A percentile compares a stretch with the other conserved stretches of the same genome.
Evolutionary conservation across 176 grass and related monocot species (phyloP).

Genomic region (Tillandsia leiboldiana): DNA sequence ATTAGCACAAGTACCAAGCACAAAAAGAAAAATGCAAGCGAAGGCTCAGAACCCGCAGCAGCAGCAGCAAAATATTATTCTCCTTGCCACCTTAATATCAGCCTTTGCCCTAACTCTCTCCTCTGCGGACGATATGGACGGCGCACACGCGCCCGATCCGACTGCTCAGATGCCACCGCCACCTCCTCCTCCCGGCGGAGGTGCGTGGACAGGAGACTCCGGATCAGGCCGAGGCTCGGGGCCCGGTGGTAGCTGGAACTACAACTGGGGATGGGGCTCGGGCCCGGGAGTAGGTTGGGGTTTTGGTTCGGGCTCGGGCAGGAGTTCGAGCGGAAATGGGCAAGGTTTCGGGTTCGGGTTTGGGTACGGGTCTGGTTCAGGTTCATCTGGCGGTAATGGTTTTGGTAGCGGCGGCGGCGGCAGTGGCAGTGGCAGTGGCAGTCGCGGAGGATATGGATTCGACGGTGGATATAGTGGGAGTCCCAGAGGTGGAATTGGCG

Average conservation of each 20-base stretch:
- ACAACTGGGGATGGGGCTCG: conserved; percentile 57
- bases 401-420: conserved; percentile 19
- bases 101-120: conserved; percentile 7
- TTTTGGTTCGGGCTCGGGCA: conserved; percentile 35
- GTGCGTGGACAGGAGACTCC: conserved; percentile 31
- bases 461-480: conserved; percentile 14
- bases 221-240: conserved; percentile 35
- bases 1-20: conserved; percentile 3
- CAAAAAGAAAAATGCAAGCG: conserved; percentile 15
- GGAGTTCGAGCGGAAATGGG: conserved; percentile 21
- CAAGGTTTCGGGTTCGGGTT: conserved; percentile 31
- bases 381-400: not conserved
- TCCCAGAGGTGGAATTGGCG: conserved; percentile 5
- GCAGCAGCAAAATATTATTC: not conserved
- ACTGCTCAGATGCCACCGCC: conserved; percentile 17
- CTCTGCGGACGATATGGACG: conserved; percentile 15
- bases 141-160: conserved; percentile 6
- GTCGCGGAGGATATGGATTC: conserved; percentile 15
- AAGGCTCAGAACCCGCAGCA: not conserved
- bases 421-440: not conserved
- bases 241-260: conserved; percentile 34
- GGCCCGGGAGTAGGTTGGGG: conserved; percentile 40
- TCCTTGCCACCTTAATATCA: not conserved
- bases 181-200: not conserved
- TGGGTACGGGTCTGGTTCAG: conserved; percentile 23